These are phyloP conservation scores for Tubosaeta sp. DNA, from an alignment of 768 basidiomycete species.

Conservation along the genomic window DNA sequence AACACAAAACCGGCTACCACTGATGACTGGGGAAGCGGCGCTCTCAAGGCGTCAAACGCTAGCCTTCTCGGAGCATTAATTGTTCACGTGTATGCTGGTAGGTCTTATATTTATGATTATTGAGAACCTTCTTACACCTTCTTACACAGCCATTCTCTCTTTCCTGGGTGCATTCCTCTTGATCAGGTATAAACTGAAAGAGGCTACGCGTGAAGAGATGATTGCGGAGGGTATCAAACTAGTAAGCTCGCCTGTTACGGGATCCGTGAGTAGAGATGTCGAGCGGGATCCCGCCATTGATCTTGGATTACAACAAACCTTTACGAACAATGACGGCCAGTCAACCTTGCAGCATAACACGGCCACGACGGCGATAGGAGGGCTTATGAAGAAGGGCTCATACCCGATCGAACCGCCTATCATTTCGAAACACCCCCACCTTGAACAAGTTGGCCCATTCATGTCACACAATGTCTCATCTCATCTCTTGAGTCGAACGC, in stretches of 20 bases:
- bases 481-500: conserved; percentile 46
- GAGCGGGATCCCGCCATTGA: conserved; percentile 7
- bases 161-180: conserved; percentile 57
- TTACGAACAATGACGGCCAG: neutral
- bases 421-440: conserved; percentile 43
- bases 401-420: conserved; percentile 26
- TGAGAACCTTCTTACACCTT: neutral
- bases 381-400: neutral
- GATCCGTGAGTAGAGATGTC: conserved; percentile 8
- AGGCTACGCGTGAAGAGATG: conserved; percentile 46
- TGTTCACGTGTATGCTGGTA: conserved; percentile 50
- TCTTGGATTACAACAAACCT: neutral
- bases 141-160: conserved; percentile 35
- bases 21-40: conserved; percentile 5
- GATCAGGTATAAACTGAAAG: conserved; percentile 49
- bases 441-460: conserved; percentile 51
- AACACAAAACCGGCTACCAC: conserved; percentile 34
- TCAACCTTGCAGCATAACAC: neutral
- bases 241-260: conserved; percentile 21
- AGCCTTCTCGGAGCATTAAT: conserved; percentile 50
- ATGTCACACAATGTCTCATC: conserved; percentile 30
- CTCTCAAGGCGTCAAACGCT: conserved; percentile 39
- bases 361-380: neutral
- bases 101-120: conserved; percentile 8
- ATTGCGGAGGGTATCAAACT: conserved; percentile 31